Evolutionary conservation across 2,329 filamentous ascomycete species (phyloP).

Genomic region (Aspergillus pseudoterreus): DNA sequence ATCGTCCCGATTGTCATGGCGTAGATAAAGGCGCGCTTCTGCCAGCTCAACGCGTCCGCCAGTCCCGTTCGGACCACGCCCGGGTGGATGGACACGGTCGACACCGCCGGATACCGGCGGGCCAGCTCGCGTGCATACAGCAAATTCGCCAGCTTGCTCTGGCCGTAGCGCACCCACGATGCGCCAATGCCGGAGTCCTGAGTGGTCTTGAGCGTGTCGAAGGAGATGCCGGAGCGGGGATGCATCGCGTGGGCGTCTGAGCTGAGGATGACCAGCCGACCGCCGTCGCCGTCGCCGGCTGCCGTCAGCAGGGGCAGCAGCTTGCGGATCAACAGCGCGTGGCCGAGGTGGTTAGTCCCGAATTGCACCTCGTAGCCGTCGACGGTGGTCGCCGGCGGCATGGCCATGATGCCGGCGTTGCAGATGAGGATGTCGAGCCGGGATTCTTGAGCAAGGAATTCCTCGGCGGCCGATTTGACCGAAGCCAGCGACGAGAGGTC

Average conservation of each 20-base stretch:
- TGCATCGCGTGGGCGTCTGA: background rate
- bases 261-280: background rate
- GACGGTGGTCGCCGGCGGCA: slow-evolving; percentile 34
- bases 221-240: background rate
- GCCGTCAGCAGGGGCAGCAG: slow-evolving; percentile 9
- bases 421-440: slow-evolving; percentile 44
- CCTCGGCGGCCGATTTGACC: slow-evolving; percentile 39
- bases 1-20: slow-evolving; percentile 2
- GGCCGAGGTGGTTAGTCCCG: slow-evolving; percentile 50
- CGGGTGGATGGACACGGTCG: slow-evolving; percentile 38
- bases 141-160: slow-evolving; percentile 49
- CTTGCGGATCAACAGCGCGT: slow-evolving; percentile 18
- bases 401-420: slow-evolving; percentile 47
- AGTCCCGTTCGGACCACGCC: slow-evolving; percentile 40
- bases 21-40: background rate
- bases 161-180: slow-evolving; percentile 38
- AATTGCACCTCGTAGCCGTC: slow-evolving; percentile 52
- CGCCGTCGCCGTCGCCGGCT: background rate
- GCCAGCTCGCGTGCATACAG: slow-evolving; percentile 43
- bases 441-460: slow-evolving; percentile 32
- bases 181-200: slow-evolving; percentile 11
- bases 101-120: slow-evolving; percentile 34
- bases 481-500: slow-evolving; percentile 46
- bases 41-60: background rate
- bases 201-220: background rate